Evolutionary conservation across 2,329 filamentous ascomycete genomes (phyloP).

Genomic region (Cryphonectria radicalis): DNA sequence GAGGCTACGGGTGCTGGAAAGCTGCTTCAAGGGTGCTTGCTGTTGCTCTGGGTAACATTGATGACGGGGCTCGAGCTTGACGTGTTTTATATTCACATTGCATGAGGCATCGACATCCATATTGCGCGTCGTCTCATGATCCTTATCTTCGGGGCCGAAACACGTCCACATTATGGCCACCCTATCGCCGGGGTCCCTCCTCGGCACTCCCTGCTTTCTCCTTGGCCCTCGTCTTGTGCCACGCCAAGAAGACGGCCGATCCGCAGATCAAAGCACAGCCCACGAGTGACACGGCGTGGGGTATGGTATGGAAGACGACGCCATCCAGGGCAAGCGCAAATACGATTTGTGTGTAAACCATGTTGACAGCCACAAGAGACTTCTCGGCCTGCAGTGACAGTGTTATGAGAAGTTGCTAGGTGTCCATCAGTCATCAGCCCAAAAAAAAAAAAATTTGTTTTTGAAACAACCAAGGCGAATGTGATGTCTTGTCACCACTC

Average conservation of each 20-base stretch:
- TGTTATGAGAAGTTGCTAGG: conserved; percentile 21
- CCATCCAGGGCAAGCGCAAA: conserved; percentile 16
- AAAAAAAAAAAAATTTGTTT: too few species aligned
- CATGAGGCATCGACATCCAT: too few species aligned
- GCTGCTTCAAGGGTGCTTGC: too few species aligned
- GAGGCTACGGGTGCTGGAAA: too few species aligned
- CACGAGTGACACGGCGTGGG: conserved; percentile 12
- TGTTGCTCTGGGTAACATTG: too few species aligned
- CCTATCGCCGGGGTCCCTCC: neutral
- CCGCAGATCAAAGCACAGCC: conserved; percentile 13
- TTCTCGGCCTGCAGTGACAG: conserved; percentile 18
- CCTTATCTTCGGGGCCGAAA: too few species aligned
- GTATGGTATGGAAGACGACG: conserved; percentile 15
- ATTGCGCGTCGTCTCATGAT: neutral
- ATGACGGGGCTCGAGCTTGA: neutral
- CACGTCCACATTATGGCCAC: too few species aligned
- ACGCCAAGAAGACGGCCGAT: conserved; percentile 14
- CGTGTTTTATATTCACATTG: neutral
- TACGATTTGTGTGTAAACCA: conserved; percentile 21
- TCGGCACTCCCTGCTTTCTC: neutral
- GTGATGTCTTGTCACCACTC: neutral
- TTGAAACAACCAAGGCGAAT: too few species aligned
- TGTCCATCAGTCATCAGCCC: neutral
- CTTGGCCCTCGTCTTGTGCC: conserved; percentile 12
- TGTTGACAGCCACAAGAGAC: conserved; percentile 20